Percentiles rank a stretch among this genome's conserved stretches.
phyloP scores from a whole-genome alignment of 23 red algal genomes.

The Agarophyton chilense region DNA sequence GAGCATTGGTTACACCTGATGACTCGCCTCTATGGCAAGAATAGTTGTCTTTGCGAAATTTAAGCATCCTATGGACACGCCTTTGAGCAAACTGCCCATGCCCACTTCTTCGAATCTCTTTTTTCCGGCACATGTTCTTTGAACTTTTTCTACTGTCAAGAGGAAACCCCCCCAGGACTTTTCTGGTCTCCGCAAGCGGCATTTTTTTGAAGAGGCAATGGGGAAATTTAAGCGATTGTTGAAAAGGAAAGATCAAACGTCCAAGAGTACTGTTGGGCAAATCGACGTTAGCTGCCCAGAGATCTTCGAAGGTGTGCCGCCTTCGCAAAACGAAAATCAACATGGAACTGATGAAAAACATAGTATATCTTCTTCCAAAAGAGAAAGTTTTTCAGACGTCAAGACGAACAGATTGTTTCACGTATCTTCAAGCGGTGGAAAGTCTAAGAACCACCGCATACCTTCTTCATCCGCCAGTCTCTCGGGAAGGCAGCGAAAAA shows the following conservation, averaged over 20 bases:
- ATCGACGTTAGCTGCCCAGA: too few relatives aligned
- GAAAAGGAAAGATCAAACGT: background rate
- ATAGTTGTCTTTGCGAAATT: too few relatives aligned
- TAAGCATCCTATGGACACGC: too few relatives aligned
- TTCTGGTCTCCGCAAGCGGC: too few relatives aligned
- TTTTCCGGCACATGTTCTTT: too few relatives aligned
- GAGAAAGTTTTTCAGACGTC: background rate
- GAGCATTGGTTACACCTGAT: too few relatives aligned
- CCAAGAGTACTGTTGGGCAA: background rate
- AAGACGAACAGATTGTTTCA: background rate
- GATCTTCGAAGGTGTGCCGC: background rate
- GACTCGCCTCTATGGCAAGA: too few relatives aligned
- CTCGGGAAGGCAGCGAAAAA: background rate
- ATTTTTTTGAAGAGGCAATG: too few relatives aligned
- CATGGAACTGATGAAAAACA: background rate
- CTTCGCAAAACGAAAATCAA: background rate
- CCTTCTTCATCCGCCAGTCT: background rate
- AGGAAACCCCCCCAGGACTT: background rate
- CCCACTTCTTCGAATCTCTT: too few relatives aligned
- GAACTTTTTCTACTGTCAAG: background rate
- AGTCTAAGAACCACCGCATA: background rate
- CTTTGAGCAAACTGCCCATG: too few relatives aligned
- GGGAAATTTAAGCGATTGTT: slow-evolving; percentile 1
- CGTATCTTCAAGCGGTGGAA: background rate
- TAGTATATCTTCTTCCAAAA: background rate